These are phyloP conservation scores for Neopestalotiopsis sp. DNA, from an alignment of 2,329 filamentous ascomycete species.

Conservation along the genomic window DNA sequence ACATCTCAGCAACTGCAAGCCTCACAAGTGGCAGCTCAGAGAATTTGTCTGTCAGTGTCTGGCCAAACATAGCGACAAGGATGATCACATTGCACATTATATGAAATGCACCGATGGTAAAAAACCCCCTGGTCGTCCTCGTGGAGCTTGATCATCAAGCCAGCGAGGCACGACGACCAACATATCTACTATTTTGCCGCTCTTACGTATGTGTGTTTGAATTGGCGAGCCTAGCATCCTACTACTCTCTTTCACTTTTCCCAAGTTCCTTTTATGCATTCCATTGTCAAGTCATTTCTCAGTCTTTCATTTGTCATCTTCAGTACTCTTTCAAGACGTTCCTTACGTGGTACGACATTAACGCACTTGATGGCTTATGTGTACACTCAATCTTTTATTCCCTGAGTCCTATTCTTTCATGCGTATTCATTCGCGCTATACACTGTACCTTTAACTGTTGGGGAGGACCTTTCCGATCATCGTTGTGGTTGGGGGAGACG, in stretches of 20 bases:
- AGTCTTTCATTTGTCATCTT: background rate
- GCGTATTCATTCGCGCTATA: background rate
- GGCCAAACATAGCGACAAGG: background rate
- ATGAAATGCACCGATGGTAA: background rate
- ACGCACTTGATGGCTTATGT: background rate
- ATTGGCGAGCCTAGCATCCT: no score
- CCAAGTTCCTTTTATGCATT: no score
- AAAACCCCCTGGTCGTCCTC: background rate
- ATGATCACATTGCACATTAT: background rate
- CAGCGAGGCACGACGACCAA: no score
- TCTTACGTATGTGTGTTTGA: no score
- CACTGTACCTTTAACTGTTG: background rate
- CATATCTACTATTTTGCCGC: no score
- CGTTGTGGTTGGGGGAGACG: background rate
- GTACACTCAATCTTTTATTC: background rate
- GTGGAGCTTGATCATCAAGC: background rate
- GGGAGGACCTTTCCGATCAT: background rate
- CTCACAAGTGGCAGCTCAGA: background rate
- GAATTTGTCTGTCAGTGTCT: background rate
- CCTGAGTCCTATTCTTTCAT: background rate
- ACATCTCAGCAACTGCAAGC: slow-evolving; percentile 2
- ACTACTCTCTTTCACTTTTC: no score
- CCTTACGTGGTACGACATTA: background rate
- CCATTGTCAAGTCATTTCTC: no score
- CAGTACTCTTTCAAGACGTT: background rate